Base-by-base conservation (phyloP, 2,329 filamentous ascomycete species). In the Teratosphaeria nubilosa region DNA sequence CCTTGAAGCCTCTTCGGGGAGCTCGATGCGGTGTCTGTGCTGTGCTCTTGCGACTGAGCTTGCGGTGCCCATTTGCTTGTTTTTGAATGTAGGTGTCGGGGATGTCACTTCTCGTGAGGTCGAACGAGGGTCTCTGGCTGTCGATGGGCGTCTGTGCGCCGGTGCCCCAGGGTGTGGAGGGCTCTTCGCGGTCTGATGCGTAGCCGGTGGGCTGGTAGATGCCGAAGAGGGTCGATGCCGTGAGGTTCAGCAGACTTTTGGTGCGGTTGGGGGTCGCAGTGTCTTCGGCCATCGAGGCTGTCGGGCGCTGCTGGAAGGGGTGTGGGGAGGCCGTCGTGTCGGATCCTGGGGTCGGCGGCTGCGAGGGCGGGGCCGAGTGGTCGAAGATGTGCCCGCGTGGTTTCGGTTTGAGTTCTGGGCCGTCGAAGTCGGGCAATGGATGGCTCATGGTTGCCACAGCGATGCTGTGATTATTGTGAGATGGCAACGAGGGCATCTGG, bases 191-290 rank as follows among this genome's bases (percentile, higher is more conserved):
- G 67, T 66, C 56, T 77, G 80, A 74, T 62, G 74, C 73, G 51
- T 81, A 81, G 32, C 81, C 80, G 0, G 83, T 82, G 6, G 84
- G 85, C 11, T 85, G 86, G 77, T 95, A 99, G 68, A 99, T 99
- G 57, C 94, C 92, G 65, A 87, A 88, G 5, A 99, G 82, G 0
- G 94, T 96, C 1, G 90, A 91, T 10, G 88, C 86, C 3, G 90
- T 96, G 60, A 99, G 80, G 70, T 96, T 95, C 69, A 91, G 78
- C 58, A 90, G 82, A 10, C 90, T 96, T 63, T 87, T 84, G 25
- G 86, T 88, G 59, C 89, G 84, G 69, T 82, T 65, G 51, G 70
- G 69, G 1, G 86, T 63, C 84, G 77, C 56, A 22, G 58, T 59
- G 22, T 65, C 67, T 30, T 69, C 64, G 20, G 54, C 53, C 41